Evolutionary conservation across 2,329 filamentous ascomycete species (phyloP).

Genomic region (Diaporthe batatas): DNA sequence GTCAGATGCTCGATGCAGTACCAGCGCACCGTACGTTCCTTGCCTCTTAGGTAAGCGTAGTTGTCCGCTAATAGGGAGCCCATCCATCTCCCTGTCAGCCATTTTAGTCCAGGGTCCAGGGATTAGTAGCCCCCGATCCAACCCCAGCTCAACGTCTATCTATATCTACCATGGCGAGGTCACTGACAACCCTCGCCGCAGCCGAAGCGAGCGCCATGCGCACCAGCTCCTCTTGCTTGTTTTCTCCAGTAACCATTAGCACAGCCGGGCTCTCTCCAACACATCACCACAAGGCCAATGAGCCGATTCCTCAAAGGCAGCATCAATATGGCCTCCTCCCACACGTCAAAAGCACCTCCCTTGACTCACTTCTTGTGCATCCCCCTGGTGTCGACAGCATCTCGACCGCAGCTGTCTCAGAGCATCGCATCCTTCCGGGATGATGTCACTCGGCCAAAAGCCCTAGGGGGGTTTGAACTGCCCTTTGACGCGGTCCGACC

Average conservation of each 20-base stretch:
- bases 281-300: constrained; percentile 18
- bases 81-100: not conserved
- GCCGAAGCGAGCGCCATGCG: not conserved
- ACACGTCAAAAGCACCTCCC: constrained; percentile 56
- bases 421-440: constrained; percentile 73
- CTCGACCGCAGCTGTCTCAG: constrained; percentile 73
- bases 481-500: constrained; percentile 79
- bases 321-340: constrained; percentile 52
- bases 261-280: not conserved
- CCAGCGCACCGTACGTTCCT: too few relatives aligned
- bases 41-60: not conserved
- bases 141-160: not conserved
- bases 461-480: constrained; percentile 61
- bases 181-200: not conserved
- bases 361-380: constrained; percentile 82
- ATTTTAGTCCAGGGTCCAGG: not conserved
- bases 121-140: not conserved
- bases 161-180: not conserved
- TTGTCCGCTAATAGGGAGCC: not conserved
- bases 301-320: constrained; percentile 26
- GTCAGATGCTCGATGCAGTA: constrained; percentile 6
- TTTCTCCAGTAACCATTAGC: not conserved
- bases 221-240: not conserved
- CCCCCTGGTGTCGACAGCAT: constrained; percentile 74
- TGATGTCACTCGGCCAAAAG: constrained; percentile 60